Base-by-base conservation (phyloP, 208 protist species). In the Wallacemonas collosoma region DNA sequence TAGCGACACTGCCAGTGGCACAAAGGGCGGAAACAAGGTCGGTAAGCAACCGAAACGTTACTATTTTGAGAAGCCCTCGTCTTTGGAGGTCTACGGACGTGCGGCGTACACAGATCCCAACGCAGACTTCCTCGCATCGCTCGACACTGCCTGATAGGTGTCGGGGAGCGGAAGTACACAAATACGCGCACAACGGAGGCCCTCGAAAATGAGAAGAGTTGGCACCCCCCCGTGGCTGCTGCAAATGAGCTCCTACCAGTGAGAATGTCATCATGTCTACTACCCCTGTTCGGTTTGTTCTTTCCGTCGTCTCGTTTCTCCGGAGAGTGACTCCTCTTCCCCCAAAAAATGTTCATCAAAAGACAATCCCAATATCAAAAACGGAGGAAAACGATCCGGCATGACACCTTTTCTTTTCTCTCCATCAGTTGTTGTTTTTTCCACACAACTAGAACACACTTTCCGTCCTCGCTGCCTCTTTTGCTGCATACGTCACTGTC, bases 1-100 rank as follows among this genome's bases (percentile, higher is more conserved):
- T 17, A 57, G 26, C 11, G 53, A 1, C 53, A 8, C 53, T 62
- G 40, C 12, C 36, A 12, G 47, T n/a, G 35, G 3, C 14, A 41
- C 35, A 41, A 67, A 12, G 26, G 54, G 55, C 3, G 51, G 26
- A 26, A 39, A 58, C 50, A 11, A 6, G 61, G 36, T 56, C 38
- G 64, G 61, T 17, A 56, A 56, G 68, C 60, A 74, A 36, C 15
- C 58, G 35, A 64, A 58, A 26, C 50, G 55, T 3, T 75, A 70
- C 39, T 79, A 79, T 56, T 73, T 68, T 43, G 53, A 79, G 47
- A 79, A 79, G 63, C 35, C 63, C 3, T 70, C 74, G 8, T 79
- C 74, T 12, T 47, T 79, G 11, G 68, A 72, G 47, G 68, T 79
- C 39, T 79, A 79, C 61, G 74, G 74, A 3, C 43, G 56, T 1